Conservation (phyloP, 2,329 filamentous ascomycete species). For the Penicillium hesseltinei region DNA sequence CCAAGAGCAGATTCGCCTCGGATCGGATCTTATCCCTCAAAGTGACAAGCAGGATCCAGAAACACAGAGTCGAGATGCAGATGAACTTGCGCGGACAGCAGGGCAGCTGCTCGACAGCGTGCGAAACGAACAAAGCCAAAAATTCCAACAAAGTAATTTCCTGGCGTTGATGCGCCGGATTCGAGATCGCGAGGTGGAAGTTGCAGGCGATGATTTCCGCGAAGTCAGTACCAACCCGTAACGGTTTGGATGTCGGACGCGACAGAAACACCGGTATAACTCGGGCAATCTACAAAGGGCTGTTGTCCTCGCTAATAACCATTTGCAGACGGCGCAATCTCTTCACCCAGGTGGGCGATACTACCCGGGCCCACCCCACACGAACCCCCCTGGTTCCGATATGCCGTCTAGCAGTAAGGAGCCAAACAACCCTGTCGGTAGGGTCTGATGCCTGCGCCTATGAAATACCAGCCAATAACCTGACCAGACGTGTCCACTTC, state of each 20-base stretch:
- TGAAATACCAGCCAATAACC: constrained; percentile 9
- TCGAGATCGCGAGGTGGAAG: constrained; percentile 67
- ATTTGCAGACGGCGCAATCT: constrained; percentile 39
- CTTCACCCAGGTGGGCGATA: constrained; percentile 49
- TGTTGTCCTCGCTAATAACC: constrained; percentile 37
- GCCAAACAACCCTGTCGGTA: constrained; percentile 11
- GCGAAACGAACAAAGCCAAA: constrained; percentile 64
- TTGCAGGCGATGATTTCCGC: constrained; percentile 63
- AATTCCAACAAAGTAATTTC: constrained; percentile 78
- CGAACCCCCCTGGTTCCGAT: constrained; percentile 7
- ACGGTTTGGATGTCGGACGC: constrained; percentile 36
- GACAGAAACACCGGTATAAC: constrained; percentile 40
- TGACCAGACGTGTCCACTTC: constrained; percentile 11
- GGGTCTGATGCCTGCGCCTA: constrained; percentile 4
- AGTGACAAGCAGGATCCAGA: constrained; percentile 33
- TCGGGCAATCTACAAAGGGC: constrained; percentile 26
- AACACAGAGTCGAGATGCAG: constrained; percentile 50
- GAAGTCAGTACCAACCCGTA: constrained; percentile 48
- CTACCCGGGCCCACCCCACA: constrained; percentile 38
- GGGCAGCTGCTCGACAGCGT: constrained; percentile 68
- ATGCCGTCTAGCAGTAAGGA: constrained; percentile 26
- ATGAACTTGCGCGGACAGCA: constrained; percentile 71
- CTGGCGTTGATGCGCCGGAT: constrained; percentile 73
- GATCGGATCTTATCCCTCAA: constrained; percentile 44
- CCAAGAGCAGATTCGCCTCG: constrained; percentile 38